Evolutionary conservation across 2,329 filamentous ascomycete genomes (phyloP).

Genomic region (Colletotrichum simmondsii): DNA sequence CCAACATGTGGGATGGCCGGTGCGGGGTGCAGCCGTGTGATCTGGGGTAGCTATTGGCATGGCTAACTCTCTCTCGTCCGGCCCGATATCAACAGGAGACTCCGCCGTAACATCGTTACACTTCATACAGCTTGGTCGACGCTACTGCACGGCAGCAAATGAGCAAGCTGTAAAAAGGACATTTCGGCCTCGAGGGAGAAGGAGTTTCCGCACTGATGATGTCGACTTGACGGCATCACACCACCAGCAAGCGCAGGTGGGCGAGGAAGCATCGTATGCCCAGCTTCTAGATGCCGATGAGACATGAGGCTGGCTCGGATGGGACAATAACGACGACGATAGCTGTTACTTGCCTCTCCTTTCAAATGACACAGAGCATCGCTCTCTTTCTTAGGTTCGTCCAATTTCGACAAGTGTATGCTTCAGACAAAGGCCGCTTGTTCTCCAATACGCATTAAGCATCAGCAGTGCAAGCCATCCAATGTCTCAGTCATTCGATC

Average conservation of each 20-base stretch:
- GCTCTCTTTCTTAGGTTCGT: not conserved
- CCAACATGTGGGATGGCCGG: slow-evolving; percentile 14
- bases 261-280: not conserved
- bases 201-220: slow-evolving; percentile 5
- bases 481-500: slow-evolving; percentile 28
- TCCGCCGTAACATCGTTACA: slow-evolving; percentile 27
- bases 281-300: not conserved
- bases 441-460: not conserved
- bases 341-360: not conserved
- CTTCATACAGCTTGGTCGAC: slow-evolving; percentile 10
- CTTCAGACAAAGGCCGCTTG: not conserved
- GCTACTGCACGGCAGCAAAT: slow-evolving; percentile 17
- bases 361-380: not conserved
- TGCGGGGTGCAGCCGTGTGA: slow-evolving; percentile 34
- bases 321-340: not conserved
- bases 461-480: slow-evolving; percentile 2
- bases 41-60: slow-evolving; percentile 32
- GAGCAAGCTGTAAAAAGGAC: not conserved
- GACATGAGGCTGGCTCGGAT: not conserved
- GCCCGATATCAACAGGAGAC: slow-evolving; percentile 35
- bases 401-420: not conserved
- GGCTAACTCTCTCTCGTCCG: slow-evolving; percentile 10
- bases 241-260: not conserved
- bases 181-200: not conserved
- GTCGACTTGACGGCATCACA: not conserved